These are phyloP conservation scores for Zygosaccharomyces pseudobailii DNA, from an alignment of 1,139 yeast genomes.

Conservation along the genomic window DNA sequence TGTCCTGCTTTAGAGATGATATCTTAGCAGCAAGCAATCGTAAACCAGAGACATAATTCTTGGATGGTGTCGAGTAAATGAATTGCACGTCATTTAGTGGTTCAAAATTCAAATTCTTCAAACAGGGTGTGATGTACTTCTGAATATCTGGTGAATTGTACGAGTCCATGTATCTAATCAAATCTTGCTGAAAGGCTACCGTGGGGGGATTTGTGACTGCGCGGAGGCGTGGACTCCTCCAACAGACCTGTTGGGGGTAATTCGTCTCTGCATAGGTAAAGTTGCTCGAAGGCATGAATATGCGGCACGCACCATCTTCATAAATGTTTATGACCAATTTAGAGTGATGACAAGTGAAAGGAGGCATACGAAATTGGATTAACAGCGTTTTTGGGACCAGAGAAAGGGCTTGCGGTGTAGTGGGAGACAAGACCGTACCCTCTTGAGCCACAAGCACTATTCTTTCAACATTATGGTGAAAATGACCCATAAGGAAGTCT, in stretches of 20 bases:
- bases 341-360: constrained; percentile 53
- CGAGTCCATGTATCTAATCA: constrained; percentile 41
- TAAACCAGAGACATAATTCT: constrained; percentile 42
- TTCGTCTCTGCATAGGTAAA: constrained; percentile 50
- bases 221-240: constrained; percentile 51
- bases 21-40: constrained; percentile 46
- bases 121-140: constrained; percentile 27
- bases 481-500: constrained; percentile 26
- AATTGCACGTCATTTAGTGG: constrained; percentile 46
- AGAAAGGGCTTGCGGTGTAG: constrained; percentile 6
- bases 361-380: constrained; percentile 32
- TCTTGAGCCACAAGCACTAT: constrained; percentile 31
- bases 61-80: constrained; percentile 55
- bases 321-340: constrained; percentile 60
- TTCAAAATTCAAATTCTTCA: constrained; percentile 43
- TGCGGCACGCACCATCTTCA: constrained; percentile 40
- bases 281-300: constrained; percentile 60
- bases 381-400: constrained; percentile 15
- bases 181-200: constrained; percentile 38
- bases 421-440: constrained; percentile 29
- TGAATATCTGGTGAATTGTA: constrained; percentile 38
- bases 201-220: neutral
- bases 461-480: constrained; percentile 13
- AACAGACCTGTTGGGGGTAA: constrained; percentile 58
- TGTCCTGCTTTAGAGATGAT: constrained; percentile 7